These are phyloP conservation scores for Candolleomyces aberdarensis DNA, from an alignment of 768 basidiomycete species.

Conservation along the genomic window DNA sequence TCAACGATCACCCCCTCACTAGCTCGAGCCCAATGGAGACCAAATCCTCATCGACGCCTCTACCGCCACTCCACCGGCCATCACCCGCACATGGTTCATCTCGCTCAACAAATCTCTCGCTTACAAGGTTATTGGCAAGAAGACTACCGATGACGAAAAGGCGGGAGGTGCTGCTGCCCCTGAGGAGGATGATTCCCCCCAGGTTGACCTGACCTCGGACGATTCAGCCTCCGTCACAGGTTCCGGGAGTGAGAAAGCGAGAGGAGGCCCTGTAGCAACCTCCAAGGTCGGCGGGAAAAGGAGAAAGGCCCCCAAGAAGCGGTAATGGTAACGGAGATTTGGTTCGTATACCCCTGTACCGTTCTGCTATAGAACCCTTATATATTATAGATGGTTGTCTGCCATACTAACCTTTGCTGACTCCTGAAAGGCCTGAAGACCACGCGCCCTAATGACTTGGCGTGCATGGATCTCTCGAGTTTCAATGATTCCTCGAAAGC, in stretches of 20 bases:
- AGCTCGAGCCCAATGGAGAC: slow-evolving; percentile 64
- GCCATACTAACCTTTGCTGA: no score
- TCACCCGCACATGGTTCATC: slow-evolving; percentile 71
- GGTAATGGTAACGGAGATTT: slow-evolving; percentile 23
- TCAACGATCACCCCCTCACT: not conserved
- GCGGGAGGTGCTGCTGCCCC: not conserved
- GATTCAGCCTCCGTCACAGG: slow-evolving; percentile 40
- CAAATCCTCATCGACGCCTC: slow-evolving; percentile 57
- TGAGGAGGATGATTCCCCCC: slow-evolving; percentile 13
- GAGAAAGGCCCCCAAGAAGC: slow-evolving; percentile 53
- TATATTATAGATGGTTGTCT: no score
- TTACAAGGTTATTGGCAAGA: slow-evolving; percentile 23
- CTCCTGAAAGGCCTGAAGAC: no score
- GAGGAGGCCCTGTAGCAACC: slow-evolving; percentile 33
- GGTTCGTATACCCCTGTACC: not conserved
- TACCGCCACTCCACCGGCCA: slow-evolving; percentile 53
- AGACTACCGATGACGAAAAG: slow-evolving; percentile 9
- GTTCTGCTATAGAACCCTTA: no score
- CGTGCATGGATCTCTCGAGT: no score
- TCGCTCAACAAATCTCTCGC: slow-evolving; percentile 37
- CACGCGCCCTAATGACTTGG: no score
- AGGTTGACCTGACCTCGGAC: slow-evolving; percentile 8
- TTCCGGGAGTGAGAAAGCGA: slow-evolving; percentile 26
- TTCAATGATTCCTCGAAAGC: no score
- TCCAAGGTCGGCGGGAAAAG: slow-evolving; percentile 62